Base-by-base conservation (phyloP, 2,329 filamentous ascomycete species). In the Hysterium pulicare region DNA sequence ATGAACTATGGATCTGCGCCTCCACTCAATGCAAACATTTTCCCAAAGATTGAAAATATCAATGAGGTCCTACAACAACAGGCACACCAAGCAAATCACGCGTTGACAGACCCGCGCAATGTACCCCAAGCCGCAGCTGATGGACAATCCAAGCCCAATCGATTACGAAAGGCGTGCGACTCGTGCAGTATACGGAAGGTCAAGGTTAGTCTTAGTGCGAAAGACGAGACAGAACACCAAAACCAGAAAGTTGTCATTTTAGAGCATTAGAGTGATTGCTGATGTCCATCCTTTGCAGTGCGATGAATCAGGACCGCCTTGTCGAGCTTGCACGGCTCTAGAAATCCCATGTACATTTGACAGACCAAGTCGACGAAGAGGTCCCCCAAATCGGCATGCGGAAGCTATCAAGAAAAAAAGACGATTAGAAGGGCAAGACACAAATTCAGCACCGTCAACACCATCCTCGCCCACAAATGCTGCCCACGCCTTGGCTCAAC, bases 291-390 rank as follows among this genome's bases (percentile, higher is more conserved):
- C 24, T 41, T 39, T 24, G 33, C 31, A 83, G 77, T 85, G 82
- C 66, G 82, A 84, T 58, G 79, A 83, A 54, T 73, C 73, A 31
- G 81, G 81, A n/a, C 79, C 80, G 21, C 82, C 82, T 35, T 86
- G 82, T 67, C 71, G 77, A 58, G 81, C 81, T 35, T 86, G 82
- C 63, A 72, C 78, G 32, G 75, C 77, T 40, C 71, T 85, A 49
- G 80, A 83, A 48, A 84, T 85, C 37, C 80, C 80, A 20, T 86
- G 82, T 60, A 85, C 82, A 44, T 84, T 82, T 59, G 74, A 82
- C 36, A 71, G 82, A 48, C 81, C 81, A 20, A 83, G 77, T 57
- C 73, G 79, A 44, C 73, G 82, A 45, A 72, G 82, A 55, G 82
- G 82, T 4, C 82, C 82, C 26, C 81, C 82, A 23, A 86, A 85